Base-by-base conservation (phyloP, 106 monocot genomes). In the Vanilla planifolia region DNA sequence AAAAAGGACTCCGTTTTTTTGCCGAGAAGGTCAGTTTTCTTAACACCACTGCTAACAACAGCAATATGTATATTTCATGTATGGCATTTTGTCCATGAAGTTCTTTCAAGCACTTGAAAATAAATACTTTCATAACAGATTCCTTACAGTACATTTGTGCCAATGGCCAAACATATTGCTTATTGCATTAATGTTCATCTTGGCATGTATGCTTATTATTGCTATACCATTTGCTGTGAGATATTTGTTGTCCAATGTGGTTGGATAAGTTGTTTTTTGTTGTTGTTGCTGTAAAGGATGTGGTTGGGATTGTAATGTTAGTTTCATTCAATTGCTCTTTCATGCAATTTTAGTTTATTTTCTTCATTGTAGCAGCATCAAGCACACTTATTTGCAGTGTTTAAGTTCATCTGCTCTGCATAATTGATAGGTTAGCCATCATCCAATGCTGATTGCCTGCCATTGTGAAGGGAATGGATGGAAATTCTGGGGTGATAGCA, bases 401-500 rank as follows among this genome's bases (percentile, higher is more conserved):
- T 3, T 1, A 22, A 14, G 19, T 57, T 36, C 8, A 57, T 57
- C 21, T 19, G 19, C 17, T 57, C 35, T 9, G 35, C 17, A n/a
- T n/a, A n/a, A n/a, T 62, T 51, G 40, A 65, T 73, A 92, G 92
- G 92, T 92, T 53, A 92, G 92, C 64, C 92, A 92, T 55, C 84
- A 79, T 40, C 92, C 92, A 20, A 88, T 85, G 88, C 52, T 87
- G 30, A 72, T 90, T 73, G 89, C 89, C 14, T 90, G 89, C 64
- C 89, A 90, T 46, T 85, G 89, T 71, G 89, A 90, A 79, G 89
- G 89, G 51, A 85, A 73, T 59, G 85, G 89, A 5, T 90, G 89
- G 89, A 85, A 90, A 66, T 81, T 90, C 42, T 90, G 76, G 81
- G 89, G 89, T 29, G 89, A 90, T 37, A 81, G 81, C 73, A 85